Evolutionary conservation across 179 eudicot species (phyloP).

Genomic region (Amaranthus tricolor): DNA sequence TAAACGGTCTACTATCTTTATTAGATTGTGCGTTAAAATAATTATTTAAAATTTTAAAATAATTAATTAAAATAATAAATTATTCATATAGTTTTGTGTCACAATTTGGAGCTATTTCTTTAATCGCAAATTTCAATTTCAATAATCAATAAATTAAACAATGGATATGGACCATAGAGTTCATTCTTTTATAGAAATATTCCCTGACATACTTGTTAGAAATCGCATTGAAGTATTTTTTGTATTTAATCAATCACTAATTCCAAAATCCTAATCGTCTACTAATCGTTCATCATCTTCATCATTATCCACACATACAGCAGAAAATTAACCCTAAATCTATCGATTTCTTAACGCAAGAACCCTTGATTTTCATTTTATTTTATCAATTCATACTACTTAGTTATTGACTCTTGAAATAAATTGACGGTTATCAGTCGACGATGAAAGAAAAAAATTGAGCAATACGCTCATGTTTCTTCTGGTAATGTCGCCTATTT

Average conservation of each 20-base stretch:
- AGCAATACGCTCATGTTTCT: neutral
- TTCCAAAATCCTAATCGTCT: neutral
- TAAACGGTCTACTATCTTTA: too few relatives aligned
- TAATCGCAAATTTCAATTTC: too few relatives aligned
- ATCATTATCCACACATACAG: neutral
- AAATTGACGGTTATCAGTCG: neutral
- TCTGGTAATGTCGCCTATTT: neutral
- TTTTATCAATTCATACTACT: neutral
- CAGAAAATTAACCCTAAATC: neutral
- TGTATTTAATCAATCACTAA: neutral
- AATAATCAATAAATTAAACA: too few relatives aligned
- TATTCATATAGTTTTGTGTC: too few relatives aligned
- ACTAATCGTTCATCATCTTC: neutral
- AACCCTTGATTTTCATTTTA: neutral
- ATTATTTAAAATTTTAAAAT: too few relatives aligned
- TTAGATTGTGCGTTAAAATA: too few relatives aligned
- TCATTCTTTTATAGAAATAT: conserved; percentile 1
- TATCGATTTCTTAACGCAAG: neutral
- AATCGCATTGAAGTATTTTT: neutral
- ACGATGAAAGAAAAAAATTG: neutral
- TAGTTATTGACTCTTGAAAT: neutral
- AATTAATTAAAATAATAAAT: too few relatives aligned
- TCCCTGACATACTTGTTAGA: conserved; percentile 15
- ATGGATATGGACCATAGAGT: too few relatives aligned
- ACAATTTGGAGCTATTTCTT: too few relatives aligned